phyloP scores from a whole-genome alignment of 805 yeast genomes.

The Saccharomycopsis javanensis region DNA sequence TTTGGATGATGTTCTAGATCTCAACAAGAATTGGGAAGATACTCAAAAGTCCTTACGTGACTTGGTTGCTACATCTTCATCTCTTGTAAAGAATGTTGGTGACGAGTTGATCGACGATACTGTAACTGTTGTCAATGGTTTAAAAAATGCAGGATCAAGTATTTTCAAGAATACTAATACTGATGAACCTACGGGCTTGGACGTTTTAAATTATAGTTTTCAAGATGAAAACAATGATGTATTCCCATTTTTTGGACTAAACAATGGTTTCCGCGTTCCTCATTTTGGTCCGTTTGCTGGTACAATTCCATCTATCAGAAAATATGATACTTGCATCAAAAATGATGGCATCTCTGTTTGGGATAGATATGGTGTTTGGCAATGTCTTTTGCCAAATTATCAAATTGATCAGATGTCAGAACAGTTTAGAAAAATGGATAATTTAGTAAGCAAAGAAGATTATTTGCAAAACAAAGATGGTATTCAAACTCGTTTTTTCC shows the following conservation, averaged over 20 bases:
- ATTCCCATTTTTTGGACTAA: neutral
- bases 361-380: conserved; percentile 83
- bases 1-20: conserved; percentile 3
- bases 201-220: neutral
- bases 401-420: conserved; percentile 33
- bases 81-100: conserved; percentile 10
- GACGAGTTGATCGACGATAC: conserved; percentile 8
- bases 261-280: neutral
- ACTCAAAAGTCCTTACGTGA: conserved; percentile 15
- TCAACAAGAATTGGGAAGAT: conserved; percentile 12
- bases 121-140: neutral
- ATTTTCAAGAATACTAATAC: neutral
- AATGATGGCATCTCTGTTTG: conserved; percentile 66
- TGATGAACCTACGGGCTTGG: no score
- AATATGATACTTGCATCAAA: conserved; percentile 54
- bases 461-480: conserved; percentile 37
- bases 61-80: conserved; percentile 8
- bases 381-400: conserved; percentile 68
- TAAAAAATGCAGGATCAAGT: neutral
- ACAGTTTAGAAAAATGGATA: conserved; percentile 35
- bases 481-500: conserved; percentile 50
- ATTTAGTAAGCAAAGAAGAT: conserved; percentile 41
- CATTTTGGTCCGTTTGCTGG: conserved; percentile 12
- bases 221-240: neutral
- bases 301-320: conserved; percentile 48